Evolutionary conservation across 2,329 filamentous ascomycete species (phyloP).

Genomic region (Paraphoma sp.): DNA sequence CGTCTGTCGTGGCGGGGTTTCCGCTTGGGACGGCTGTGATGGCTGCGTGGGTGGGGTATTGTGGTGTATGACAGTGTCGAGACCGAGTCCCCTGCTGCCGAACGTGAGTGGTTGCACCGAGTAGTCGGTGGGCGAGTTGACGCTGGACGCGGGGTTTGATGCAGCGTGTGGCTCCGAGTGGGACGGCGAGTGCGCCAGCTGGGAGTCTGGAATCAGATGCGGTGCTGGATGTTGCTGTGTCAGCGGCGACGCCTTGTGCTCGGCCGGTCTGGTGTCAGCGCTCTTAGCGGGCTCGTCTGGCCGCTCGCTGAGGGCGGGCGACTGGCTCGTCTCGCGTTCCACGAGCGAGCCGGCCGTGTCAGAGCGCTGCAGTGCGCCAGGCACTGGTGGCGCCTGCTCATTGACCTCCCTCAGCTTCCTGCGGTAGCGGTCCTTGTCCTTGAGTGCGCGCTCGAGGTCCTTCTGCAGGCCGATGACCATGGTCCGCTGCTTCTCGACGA

Average conservation of each 20-base stretch:
- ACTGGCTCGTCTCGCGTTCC: conserved; percentile 47
- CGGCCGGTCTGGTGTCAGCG: conserved; percentile 20
- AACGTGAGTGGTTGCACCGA: conserved; percentile 39
- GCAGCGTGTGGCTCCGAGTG: conserved; percentile 29
- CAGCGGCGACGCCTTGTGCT: conserved; percentile 30
- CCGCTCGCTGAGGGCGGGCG: conserved; percentile 43
- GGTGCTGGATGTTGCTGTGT: conserved; percentile 24
- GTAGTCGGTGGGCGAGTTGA: conserved; percentile 44
- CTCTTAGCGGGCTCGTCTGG: conserved; percentile 34
- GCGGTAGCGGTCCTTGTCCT: conserved; percentile 93
- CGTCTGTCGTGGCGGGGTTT: conserved; percentile 18
- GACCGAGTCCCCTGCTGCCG: conserved; percentile 29
- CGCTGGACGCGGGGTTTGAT: conserved; percentile 31
- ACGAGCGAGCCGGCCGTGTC: conserved; percentile 42
- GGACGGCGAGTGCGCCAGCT: conserved; percentile 40
- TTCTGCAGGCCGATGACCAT: conserved; percentile 95
- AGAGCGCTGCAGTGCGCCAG: conserved; percentile 41
- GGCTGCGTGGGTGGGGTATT: conserved; percentile 14
- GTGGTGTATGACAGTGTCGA: conserved; percentile 29
- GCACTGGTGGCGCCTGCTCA: conserved; percentile 52
- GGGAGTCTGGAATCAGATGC: conserved; percentile 36
- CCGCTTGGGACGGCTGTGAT: conserved; percentile 11
- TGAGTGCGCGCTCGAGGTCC: conserved; percentile 86
- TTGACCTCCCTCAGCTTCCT: conserved; percentile 84
- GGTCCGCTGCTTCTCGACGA: conserved; percentile 94